Conservation (phyloP, 257 asterid species). For the Solanum dulcamara region DNA sequence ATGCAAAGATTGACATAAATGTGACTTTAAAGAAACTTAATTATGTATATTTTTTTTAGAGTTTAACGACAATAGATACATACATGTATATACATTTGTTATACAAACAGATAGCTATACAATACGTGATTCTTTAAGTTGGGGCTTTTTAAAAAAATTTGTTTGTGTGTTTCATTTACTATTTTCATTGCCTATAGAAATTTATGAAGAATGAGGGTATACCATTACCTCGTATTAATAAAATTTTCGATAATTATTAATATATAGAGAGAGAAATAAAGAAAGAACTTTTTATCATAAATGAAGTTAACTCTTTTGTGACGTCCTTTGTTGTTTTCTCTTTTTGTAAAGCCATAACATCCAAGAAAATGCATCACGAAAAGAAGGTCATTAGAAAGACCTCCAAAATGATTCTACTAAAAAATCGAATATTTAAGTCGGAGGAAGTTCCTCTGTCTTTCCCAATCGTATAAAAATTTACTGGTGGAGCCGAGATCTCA, state of each 20-base stretch:
- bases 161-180: no score
- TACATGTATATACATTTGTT: no score
- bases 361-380: neutral
- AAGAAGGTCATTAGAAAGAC: neutral
- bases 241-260: neutral
- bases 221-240: no score
- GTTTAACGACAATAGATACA: no score
- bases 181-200: neutral
- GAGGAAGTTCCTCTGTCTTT: neutral
- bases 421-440: no score
- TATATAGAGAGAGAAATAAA: no score
- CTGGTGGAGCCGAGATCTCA: neutral
- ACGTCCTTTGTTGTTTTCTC: neutral
- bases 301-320: neutral
- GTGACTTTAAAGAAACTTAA: neutral
- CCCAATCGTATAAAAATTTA: neutral
- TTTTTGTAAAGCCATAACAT: neutral
- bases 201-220: neutral
- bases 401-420: neutral
- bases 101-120: no score
- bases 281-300: neutral
- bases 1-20: neutral
- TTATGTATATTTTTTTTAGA: no score
- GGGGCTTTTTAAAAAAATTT: neutral
- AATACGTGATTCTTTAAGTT: no score